A percentile compares a stretch with the other conserved stretches of the same genome.
Conservation (phyloP, 2,329 filamentous ascomycete genomes). For the Talaromyces atroroseus region DNA sequence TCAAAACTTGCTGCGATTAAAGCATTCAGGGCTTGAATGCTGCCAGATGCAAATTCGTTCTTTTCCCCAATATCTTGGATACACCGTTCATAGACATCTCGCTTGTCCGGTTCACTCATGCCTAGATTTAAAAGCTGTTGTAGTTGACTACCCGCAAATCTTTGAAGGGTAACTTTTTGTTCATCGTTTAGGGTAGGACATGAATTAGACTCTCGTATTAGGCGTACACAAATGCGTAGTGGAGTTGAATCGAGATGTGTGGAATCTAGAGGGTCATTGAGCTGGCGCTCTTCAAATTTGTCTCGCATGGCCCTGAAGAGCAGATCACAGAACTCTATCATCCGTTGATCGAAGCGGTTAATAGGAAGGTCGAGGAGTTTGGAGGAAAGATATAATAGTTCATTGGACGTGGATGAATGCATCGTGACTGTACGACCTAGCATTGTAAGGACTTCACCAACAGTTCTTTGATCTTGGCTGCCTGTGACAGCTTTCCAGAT, state of each 20-base stretch:
- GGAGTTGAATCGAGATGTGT: conserved; percentile 39
- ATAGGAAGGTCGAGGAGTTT: conserved; percentile 65
- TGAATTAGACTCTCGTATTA: conserved; percentile 67
- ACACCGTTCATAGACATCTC: conserved; percentile 61
- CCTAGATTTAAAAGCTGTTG: conserved; percentile 55
- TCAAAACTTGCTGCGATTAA: conserved; percentile 36
- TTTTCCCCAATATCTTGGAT: conserved; percentile 61
- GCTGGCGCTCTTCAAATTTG: conserved; percentile 35
- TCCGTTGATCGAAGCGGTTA: conserved; percentile 55
- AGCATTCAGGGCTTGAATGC: conserved; percentile 59
- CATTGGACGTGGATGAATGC: conserved; percentile 34
- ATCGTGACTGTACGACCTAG: conserved; percentile 46
- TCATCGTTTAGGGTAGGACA: conserved; percentile 50
- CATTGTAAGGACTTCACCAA: conserved; percentile 72
- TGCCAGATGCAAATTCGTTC: conserved; percentile 63
- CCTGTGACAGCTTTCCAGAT: conserved; percentile 79
- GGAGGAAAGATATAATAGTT: conserved; percentile 61
- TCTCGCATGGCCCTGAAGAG: conserved; percentile 49
- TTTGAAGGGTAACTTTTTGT: conserved; percentile 58
- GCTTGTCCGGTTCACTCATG: conserved; percentile 52
- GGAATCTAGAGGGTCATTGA: conserved; percentile 20
- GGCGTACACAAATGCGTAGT: conserved; percentile 55
- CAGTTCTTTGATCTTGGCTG: conserved; percentile 78
- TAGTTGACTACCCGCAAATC: conserved; percentile 59
- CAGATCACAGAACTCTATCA: conserved; percentile 57